phyloP scores from a whole-genome alignment of 805 yeast species.

The Yarrowia hollandica region DNA sequence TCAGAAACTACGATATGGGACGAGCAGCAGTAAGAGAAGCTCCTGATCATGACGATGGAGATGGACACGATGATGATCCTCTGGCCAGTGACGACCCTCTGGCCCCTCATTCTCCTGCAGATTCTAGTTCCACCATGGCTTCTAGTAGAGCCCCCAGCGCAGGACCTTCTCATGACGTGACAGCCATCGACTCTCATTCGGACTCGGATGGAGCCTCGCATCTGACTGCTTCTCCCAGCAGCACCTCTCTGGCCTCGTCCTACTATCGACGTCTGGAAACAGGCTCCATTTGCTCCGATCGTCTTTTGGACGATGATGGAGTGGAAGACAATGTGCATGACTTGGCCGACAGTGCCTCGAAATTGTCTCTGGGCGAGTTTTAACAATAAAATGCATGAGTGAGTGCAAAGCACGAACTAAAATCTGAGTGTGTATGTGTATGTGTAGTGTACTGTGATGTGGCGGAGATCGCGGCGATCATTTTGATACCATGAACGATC shows the following conservation, averaged over 20 bases:
- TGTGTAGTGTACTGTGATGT: too few species aligned
- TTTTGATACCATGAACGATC: too few species aligned
- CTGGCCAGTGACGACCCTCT: background rate
- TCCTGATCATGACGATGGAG: background rate
- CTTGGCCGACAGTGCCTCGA: background rate
- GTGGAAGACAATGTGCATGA: slow-evolving; percentile 14
- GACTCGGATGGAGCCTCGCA: background rate
- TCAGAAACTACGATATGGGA: background rate
- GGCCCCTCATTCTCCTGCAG: background rate
- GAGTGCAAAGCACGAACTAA: too few species aligned
- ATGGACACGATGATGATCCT: background rate
- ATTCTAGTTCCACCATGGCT: too few species aligned
- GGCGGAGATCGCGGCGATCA: too few species aligned
- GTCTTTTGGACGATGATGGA: slow-evolving; percentile 15
- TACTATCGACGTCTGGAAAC: slow-evolving; percentile 4
- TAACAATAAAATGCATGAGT: too few species aligned
- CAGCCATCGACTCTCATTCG: background rate
- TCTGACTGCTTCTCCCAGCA: background rate
- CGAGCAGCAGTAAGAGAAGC: background rate
- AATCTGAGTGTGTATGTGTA: too few species aligned
- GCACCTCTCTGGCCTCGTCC: background rate
- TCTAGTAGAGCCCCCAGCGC: background rate
- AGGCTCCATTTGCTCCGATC: slow-evolving; percentile 16
- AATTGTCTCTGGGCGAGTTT: background rate
- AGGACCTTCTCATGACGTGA: background rate